A percentile compares a stretch with the other conserved stretches of the same genome.
These are phyloP conservation scores for Teratosphaeriaceae sp. DNA, from an alignment of 2,329 filamentous ascomycete genomes.

Conservation along the genomic window DNA sequence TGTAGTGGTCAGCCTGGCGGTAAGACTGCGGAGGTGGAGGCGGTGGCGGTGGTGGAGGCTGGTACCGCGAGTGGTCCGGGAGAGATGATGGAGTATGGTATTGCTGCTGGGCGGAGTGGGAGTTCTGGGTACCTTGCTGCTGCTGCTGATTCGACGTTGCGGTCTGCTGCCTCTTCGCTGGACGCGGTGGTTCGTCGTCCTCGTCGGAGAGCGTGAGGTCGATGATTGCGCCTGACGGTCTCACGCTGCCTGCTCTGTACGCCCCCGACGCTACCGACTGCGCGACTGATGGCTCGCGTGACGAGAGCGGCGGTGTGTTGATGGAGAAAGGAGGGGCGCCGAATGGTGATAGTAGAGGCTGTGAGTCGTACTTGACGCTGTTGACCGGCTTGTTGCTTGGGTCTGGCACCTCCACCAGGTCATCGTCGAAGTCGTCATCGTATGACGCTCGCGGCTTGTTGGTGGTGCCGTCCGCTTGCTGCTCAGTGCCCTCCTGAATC, in stretches of 20 bases:
- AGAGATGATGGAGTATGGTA: constrained; percentile 10
- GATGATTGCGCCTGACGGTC: constrained; percentile 40
- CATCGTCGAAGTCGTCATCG: constrained; percentile 38
- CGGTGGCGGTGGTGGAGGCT: constrained; percentile 1
- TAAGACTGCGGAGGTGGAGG: background rate
- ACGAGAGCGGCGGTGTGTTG: constrained; percentile 40
- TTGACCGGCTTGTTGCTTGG: constrained; percentile 24
- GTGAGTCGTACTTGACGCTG: constrained; percentile 34
- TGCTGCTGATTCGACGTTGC: background rate
- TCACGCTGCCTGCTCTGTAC: constrained; percentile 33
- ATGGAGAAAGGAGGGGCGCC: constrained; percentile 28
- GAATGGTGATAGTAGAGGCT: constrained; percentile 13
- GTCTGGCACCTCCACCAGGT: constrained; percentile 39
- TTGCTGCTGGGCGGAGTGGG: background rate
- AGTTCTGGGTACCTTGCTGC: constrained; percentile 3
- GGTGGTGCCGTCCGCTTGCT: constrained; percentile 31
- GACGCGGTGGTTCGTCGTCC: constrained; percentile 36
- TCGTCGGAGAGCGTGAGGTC: constrained; percentile 45
- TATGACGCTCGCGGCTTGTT: constrained; percentile 27
- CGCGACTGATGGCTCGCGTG: constrained; percentile 35
- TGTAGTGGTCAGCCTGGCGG: constrained; percentile 9
- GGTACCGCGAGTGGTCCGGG: constrained; percentile 5
- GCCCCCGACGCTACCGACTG: constrained; percentile 25
- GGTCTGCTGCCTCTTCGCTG: constrained; percentile 26
- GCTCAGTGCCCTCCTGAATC: constrained; percentile 38